A percentile compares a stretch with the other conserved stretches of the same genome.
Evolutionary conservation across 2,329 filamentous ascomycete genomes (phyloP).

Genomic region (Arthroderma sp.): DNA sequence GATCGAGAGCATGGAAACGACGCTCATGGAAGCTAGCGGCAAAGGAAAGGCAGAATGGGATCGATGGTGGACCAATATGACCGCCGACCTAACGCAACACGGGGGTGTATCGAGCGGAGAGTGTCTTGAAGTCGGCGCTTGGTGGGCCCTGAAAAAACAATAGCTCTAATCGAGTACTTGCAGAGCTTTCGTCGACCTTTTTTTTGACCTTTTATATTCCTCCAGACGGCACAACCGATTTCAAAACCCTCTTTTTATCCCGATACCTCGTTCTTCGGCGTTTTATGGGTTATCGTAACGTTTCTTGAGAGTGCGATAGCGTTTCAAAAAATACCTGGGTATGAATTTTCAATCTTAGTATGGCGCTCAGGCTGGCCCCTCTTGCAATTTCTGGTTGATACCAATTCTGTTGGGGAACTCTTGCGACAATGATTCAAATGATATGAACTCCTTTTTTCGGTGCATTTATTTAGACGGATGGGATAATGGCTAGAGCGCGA

Average conservation of each 20-base stretch:
- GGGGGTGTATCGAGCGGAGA: slow-evolving; percentile 70
- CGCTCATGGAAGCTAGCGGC: slow-evolving; percentile 67
- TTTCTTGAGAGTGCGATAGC: slow-evolving; percentile 73
- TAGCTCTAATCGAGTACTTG: background rate
- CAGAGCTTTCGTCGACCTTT: background rate
- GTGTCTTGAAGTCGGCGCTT: slow-evolving; percentile 57
- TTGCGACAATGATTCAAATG: too few species aligned
- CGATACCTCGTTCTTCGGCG: background rate
- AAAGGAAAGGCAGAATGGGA: slow-evolving; percentile 92
- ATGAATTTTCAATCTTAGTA: background rate
- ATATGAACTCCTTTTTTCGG: too few species aligned
- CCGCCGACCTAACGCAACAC: slow-evolving; percentile 66
- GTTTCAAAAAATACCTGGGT: slow-evolving; percentile 74
- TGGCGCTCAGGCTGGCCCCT: too few species aligned
- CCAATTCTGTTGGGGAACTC: too few species aligned
- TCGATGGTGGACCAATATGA: slow-evolving; percentile 76
- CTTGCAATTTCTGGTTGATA: too few species aligned
- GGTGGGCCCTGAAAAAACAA: slow-evolving; percentile 48
- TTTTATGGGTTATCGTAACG: slow-evolving; percentile 48
- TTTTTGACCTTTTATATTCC: background rate
- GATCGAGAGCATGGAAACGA: slow-evolving; percentile 72
- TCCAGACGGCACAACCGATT: background rate
- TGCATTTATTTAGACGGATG: too few species aligned
- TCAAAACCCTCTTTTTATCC: background rate
- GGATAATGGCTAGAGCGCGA: too few species aligned